Percentiles rank a stretch among this genome's conserved stretches.
phyloP scores from a whole-genome alignment of 148 eudicot genomes.

The Fagopyrum homotropicum region DNA sequence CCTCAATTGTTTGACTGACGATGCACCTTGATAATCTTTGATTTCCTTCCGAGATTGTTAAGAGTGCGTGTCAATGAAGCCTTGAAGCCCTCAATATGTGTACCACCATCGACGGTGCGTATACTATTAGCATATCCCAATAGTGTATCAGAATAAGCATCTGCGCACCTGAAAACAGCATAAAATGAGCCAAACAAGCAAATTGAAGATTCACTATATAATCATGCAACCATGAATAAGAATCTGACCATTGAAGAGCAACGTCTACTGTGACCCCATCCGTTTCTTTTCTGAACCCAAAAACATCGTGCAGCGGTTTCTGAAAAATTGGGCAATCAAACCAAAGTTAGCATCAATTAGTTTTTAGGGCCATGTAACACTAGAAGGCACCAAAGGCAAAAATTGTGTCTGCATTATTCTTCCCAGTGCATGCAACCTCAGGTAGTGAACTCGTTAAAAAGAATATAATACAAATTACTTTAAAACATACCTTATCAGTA shows the following conservation, averaged over 20 bases:
- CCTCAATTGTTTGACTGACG: neutral
- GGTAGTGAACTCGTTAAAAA: neutral
- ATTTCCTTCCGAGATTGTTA: conserved; percentile 75
- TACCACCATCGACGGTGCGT: conserved; percentile 96
- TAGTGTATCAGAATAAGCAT: conserved; percentile 90
- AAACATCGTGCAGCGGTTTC: conserved; percentile 85
- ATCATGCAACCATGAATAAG: conserved; percentile 5
- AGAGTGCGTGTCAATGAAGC: conserved; percentile 79
- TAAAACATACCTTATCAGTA: conserved; percentile 58
- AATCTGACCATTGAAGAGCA: conserved; percentile 81
- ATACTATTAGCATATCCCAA: conserved; percentile 98
- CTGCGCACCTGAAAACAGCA: conserved; percentile 59
- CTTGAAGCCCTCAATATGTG: conserved; percentile 94
- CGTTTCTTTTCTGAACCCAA: conserved; percentile 65
- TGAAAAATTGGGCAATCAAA: conserved; percentile 26
- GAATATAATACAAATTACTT: neutral
- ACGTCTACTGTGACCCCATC: conserved; percentile 72
- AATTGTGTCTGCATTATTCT: neutral
- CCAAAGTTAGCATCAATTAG: neutral
- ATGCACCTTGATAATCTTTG: conserved; percentile 77
- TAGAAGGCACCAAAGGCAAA: neutral
- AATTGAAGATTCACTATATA: neutral
- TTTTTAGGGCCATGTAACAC: neutral
- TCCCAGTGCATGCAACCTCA: neutral
- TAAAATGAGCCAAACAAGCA: conserved; percentile 8